A percentile compares a stretch with the other conserved stretches of the same genome.
Conservation (phyloP, 2,329 filamentous ascomycete species). For the Xylariaceae sp. region DNA sequence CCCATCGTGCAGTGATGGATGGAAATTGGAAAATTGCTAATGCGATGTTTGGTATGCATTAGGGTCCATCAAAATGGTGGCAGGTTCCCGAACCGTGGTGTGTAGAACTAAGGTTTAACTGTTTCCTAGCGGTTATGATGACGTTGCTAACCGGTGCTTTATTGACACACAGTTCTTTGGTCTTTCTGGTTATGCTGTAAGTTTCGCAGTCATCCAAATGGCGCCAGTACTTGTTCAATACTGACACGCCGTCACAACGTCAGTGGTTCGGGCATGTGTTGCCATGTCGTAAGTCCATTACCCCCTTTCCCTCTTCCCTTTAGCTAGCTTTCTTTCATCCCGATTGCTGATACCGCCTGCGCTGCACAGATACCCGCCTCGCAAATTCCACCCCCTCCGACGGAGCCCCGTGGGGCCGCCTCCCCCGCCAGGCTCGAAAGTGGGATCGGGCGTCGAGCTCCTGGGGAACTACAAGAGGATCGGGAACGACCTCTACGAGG, state of each 20-base stretch:
- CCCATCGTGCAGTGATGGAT: too few relatives aligned
- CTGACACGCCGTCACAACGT: neutral
- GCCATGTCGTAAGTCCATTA: conserved; percentile 22
- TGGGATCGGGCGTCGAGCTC: neutral
- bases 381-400: conserved; percentile 21
- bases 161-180: conserved; percentile 22
- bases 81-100: conserved; percentile 13
- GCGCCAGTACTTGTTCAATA: neutral
- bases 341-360: conserved; percentile 9
- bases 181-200: conserved; percentile 22
- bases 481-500: conserved; percentile 19
- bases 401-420: neutral
- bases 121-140: too few relatives aligned
- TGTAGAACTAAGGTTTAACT: neutral
- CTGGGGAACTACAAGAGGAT: conserved; percentile 6
- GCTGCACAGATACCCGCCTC: conserved; percentile 18
- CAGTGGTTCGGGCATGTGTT: conserved; percentile 21
- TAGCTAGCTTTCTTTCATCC: neutral
- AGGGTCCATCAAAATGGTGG: too few relatives aligned
- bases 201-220: conserved; percentile 2
- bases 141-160: too few relatives aligned
- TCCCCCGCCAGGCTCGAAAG: too few relatives aligned
- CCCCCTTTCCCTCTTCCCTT: neutral
- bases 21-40: too few relatives aligned
- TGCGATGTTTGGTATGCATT: too few relatives aligned